Base-by-base conservation (phyloP, 2,329 filamentous ascomycete genomes). In the Sphaerulina vaccinii region DNA sequence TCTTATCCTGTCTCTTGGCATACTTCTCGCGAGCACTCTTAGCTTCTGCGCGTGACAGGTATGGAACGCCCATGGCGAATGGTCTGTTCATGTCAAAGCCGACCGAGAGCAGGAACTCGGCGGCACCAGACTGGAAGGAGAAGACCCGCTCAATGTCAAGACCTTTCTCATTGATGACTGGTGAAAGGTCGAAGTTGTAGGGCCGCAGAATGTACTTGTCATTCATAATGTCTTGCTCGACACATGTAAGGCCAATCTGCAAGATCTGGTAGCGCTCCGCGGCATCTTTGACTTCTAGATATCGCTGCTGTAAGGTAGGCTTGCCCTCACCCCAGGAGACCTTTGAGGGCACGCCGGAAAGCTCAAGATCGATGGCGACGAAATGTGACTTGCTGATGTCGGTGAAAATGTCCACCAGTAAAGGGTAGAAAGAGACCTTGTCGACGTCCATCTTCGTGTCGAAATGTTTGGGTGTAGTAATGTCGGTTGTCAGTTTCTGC, bases 231-330 rank as follows among this genome's bases (percentile, higher is more conserved):
- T 84, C 76, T 64, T 86, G 80, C 46, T 73, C 72, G n/a, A 81
- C 81, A 61, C 83, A 79, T 0, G 84, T 87, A 51, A 87, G 68
- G n/a, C 84, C 84, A 48, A 86, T 70, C 63, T 87, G 84, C 2
- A 87, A 70, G 45, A 87, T 79, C 54, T 83, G 79, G 60, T 83
- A 87, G 33, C 75, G 77, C 55, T 84, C 78, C 3, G 84, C 84
- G 2, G 81, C 82, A 22, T 70, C 70, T 63, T 81, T 85, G 51
- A 75, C 74, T 56, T 87, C 83, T 9, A 72, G 68, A 62, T 87
- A 87, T 49, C 80, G 77, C 37, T 83, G 71, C 59, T 86, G 79
- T 1, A 87, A 69, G 2, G 76, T 77, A 24, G 75, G 75, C 51
- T 74, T 75, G 29, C 73, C 71, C 32, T 64, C 61, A 40, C 41